Percentiles rank a stretch among this genome's conserved stretches.
phyloP scores from a whole-genome alignment of 1,284 basidiomycete genomes.

The Heterobasidion annosum region DNA sequence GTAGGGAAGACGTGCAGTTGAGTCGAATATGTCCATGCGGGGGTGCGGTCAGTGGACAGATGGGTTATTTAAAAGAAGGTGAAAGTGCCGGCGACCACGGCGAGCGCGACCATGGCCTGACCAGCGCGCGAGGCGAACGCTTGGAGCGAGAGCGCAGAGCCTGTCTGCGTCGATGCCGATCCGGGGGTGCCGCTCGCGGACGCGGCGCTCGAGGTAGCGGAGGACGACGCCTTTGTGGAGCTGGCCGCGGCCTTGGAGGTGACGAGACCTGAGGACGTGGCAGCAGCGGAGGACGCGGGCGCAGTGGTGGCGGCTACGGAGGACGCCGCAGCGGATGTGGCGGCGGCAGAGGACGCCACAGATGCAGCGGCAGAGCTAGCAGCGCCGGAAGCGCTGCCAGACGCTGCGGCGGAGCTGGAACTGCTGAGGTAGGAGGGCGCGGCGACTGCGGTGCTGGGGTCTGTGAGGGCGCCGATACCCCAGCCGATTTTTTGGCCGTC shows the following conservation, averaged over 20 bases:
- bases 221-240: background rate
- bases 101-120: constrained; percentile 4
- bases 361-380: background rate
- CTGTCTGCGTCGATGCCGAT: background rate
- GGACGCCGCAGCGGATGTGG: background rate
- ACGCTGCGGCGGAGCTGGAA: background rate
- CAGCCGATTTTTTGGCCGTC: constrained; percentile 49
- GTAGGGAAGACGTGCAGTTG: background rate
- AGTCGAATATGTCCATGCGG: background rate
- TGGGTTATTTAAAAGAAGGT: background rate
- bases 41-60: background rate
- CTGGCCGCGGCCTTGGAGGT: background rate
- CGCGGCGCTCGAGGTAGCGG: background rate
- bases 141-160: constrained; percentile 1
- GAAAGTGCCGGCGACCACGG: constrained; percentile 4
- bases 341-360: background rate
- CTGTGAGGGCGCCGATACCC: constrained; percentile 58
- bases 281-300: background rate
- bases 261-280: background rate
- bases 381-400: background rate
- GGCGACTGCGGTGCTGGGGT: constrained; percentile 22
- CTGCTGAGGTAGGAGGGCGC: constrained; percentile 14
- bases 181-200: background rate
- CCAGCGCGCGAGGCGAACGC: constrained; percentile 1
- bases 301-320: background rate